These are phyloP conservation scores for Aquilaria sinensis DNA, from an alignment of 345 rosid species.

Conservation along the genomic window DNA sequence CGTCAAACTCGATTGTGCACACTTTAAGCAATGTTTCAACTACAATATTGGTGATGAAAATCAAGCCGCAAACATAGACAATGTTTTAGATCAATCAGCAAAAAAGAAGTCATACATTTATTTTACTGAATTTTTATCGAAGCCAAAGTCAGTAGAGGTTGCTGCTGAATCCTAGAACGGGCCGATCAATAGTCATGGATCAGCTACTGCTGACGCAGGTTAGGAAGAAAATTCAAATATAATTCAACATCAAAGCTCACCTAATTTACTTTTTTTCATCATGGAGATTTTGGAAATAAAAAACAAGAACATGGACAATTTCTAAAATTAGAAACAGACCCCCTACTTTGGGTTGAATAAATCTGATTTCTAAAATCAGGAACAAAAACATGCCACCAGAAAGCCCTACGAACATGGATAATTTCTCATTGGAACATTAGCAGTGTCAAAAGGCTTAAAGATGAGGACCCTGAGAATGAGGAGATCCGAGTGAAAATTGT, in stretches of 20 bases:
- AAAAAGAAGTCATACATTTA: constrained; percentile 23
- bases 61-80: constrained; percentile 17
- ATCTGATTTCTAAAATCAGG: constrained; percentile 47
- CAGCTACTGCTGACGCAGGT: constrained; percentile 30
- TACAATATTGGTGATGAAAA: constrained; percentile 13
- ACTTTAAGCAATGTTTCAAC: constrained; percentile 12
- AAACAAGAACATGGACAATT: constrained; percentile 39
- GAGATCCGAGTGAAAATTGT: too few relatives aligned
- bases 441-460: constrained; percentile 24
- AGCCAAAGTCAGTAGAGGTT: constrained; percentile 28
- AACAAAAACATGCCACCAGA: constrained; percentile 23
- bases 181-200: constrained; percentile 22
- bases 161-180: constrained; percentile 23
- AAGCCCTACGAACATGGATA: constrained; percentile 17
- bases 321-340: constrained; percentile 40
- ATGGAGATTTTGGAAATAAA: constrained; percentile 43
- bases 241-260: constrained; percentile 82
- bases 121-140: constrained; percentile 30
- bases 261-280: constrained; percentile 74
- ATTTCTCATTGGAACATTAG: constrained; percentile 20
- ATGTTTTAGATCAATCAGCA: constrained; percentile 27
- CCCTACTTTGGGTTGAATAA: constrained; percentile 29
- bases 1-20: too few relatives aligned
- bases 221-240: constrained; percentile 37
- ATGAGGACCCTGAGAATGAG: constrained; percentile 20